Evolutionary conservation across 352 stramenopile species (phyloP).

Genomic region (Blastocystis sp.): DNA sequence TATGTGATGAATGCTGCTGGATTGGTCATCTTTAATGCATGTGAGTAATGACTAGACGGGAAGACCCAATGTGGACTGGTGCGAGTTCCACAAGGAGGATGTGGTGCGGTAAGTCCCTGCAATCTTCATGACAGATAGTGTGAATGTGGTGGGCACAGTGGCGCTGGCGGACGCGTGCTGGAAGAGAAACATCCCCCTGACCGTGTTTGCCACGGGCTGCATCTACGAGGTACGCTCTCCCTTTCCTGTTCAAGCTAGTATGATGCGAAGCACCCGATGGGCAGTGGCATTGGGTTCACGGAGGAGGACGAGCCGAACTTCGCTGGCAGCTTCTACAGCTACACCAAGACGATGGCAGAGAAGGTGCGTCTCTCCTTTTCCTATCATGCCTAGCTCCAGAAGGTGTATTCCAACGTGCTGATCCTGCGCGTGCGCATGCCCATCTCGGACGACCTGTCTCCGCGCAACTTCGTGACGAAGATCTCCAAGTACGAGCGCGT

Average conservation of each 20-base stretch:
- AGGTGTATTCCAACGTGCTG: constrained; percentile 79
- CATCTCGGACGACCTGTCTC: constrained; percentile 85
- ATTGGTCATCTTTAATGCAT: constrained; percentile 71
- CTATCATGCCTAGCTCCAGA: no score
- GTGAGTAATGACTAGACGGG: constrained; percentile 75
- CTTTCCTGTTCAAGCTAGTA: constrained; percentile 74
- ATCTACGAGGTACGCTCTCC: constrained; percentile 77
- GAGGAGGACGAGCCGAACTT: constrained; percentile 86
- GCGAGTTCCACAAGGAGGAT: constrained; percentile 78
- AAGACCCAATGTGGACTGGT: constrained; percentile 88
- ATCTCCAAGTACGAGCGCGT: constrained; percentile 82
- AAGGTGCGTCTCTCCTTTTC: no score
- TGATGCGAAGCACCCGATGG: constrained; percentile 79
- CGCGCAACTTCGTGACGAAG: no score
- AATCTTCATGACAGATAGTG: constrained; percentile 84
- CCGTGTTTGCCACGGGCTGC: constrained; percentile 84
- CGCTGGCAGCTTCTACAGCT: constrained; percentile 83
- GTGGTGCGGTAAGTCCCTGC: constrained; percentile 71
- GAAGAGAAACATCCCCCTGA: constrained; percentile 80
- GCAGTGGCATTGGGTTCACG: constrained; percentile 79
- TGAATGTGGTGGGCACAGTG: no score
- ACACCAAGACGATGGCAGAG: constrained; percentile 85
- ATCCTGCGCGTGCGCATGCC: constrained; percentile 85
- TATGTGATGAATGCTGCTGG: constrained; percentile 84
- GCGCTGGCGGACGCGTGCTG: constrained; percentile 81